A percentile compares a stretch with the other conserved stretches of the same genome.
Evolutionary conservation across 768 basidiomycete genomes (phyloP).

Genomic region (Phanerodontia chrysosporium): DNA sequence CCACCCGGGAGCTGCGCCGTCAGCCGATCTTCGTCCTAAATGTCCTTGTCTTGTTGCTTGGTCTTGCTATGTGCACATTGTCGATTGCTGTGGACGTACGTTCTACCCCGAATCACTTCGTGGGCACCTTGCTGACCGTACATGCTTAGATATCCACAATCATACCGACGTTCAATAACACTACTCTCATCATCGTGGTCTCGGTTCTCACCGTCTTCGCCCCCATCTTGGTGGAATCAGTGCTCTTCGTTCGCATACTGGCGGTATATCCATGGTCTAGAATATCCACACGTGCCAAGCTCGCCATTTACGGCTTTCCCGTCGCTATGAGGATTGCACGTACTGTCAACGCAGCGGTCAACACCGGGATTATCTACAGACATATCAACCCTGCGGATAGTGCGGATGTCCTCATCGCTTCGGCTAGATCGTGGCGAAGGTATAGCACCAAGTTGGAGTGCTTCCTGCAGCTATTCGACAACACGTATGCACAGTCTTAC

Average conservation of each 20-base stretch:
- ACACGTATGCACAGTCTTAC: background rate
- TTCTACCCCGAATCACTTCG: too few relatives aligned
- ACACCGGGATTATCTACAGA: too few relatives aligned
- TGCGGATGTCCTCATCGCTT: too few relatives aligned
- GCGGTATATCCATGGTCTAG: background rate
- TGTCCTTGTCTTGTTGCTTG: background rate
- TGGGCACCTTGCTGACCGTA: too few relatives aligned
- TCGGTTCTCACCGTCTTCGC: background rate
- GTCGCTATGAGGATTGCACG: background rate
- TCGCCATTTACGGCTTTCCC: background rate
- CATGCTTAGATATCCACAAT: background rate
- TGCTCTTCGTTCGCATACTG: background rate
- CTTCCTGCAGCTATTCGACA: background rate
- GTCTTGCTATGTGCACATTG: background rate
- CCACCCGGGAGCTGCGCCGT: background rate
- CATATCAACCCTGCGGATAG: too few relatives aligned
- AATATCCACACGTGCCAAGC: background rate
- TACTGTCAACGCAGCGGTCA: too few relatives aligned
- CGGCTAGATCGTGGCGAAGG: background rate
- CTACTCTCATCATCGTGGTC: background rate
- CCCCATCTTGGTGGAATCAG: background rate
- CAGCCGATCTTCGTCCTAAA: background rate
- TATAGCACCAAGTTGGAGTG: background rate
- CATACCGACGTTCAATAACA: background rate
- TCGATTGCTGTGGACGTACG: background rate